Percentiles rank a stretch among this genome's conserved stretches.
Evolutionary conservation across 176 grass and related monocot species (phyloP).

Genomic region (Zoysia japonica): DNA sequence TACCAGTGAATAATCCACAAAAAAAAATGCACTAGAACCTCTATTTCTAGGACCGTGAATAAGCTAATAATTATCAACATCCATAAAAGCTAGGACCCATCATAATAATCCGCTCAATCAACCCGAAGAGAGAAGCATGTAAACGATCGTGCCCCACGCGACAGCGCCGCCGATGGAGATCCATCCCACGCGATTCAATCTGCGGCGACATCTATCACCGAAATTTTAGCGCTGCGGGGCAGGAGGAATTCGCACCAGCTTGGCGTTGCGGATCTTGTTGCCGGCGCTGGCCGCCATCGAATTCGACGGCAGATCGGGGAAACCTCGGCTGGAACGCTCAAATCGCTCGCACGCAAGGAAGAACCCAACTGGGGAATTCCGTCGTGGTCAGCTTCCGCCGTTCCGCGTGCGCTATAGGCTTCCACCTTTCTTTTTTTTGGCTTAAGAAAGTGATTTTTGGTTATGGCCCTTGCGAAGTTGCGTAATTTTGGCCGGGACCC

Average conservation of each 20-base stretch:
- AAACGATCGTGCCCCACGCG: slow-evolving; percentile 12
- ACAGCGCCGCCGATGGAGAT: slow-evolving; percentile 30
- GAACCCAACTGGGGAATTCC: slow-evolving; percentile 46
- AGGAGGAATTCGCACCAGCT: slow-evolving; percentile 50
- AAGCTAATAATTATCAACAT: not conserved
- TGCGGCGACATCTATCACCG: not conserved
- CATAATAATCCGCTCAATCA: not conserved
- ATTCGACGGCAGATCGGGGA: slow-evolving; percentile 27
- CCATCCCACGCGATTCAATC: slow-evolving; percentile 20
- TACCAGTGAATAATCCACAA: not conserved
- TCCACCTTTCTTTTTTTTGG: not conserved
- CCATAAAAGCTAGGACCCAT: slow-evolving; percentile 17
- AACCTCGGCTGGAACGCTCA: slow-evolving; percentile 11
- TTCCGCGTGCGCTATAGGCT: slow-evolving; percentile 16
- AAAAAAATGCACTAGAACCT: too few species aligned
- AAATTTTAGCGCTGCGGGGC: not conserved
- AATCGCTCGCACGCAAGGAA: slow-evolving; percentile 25
- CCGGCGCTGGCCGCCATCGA: slow-evolving; percentile 38
- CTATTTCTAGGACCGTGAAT: too few species aligned
- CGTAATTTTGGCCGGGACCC: not conserved
- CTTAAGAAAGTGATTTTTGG: slow-evolving; percentile 12
- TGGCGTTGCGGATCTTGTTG: slow-evolving; percentile 70
- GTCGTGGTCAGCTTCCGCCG: slow-evolving; percentile 33
- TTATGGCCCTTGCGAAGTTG: not conserved
- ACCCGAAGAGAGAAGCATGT: not conserved